Conservation (phyloP, 2,329 filamentous ascomycete species). For the Peltaster fructicola region DNA sequence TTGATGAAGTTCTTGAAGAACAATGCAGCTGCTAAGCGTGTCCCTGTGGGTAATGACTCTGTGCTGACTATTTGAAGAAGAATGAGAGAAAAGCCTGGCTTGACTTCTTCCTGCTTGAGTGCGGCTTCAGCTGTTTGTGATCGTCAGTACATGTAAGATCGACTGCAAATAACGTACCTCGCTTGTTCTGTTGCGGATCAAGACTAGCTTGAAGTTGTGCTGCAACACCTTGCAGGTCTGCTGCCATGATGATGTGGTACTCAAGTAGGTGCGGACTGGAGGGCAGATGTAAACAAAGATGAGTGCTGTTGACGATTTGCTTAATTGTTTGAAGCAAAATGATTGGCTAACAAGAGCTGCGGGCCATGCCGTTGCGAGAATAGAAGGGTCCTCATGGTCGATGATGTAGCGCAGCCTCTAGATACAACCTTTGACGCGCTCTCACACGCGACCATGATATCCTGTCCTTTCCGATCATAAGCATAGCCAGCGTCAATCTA, state of each 20-base stretch:
- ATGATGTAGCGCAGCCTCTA: too few relatives aligned
- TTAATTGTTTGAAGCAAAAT: too few relatives aligned
- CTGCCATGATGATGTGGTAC: constrained; percentile 38
- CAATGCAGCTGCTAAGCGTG: constrained; percentile 70
- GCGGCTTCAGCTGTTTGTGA: constrained; percentile 54
- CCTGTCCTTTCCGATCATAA: too few relatives aligned
- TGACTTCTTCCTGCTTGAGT: constrained; percentile 61
- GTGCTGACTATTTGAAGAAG: constrained; percentile 83
- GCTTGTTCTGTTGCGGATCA: constrained; percentile 70
- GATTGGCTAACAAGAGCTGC: too few relatives aligned
- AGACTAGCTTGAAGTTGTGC: constrained; percentile 81
- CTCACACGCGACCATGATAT: too few relatives aligned
- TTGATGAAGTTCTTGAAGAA: constrained; percentile 99
- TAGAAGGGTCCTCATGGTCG: too few relatives aligned
- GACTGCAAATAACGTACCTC: constrained; percentile 42
- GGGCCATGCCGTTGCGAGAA: too few relatives aligned
- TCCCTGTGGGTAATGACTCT: constrained; percentile 53
- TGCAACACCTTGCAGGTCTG: constrained; percentile 47
- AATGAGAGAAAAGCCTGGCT: constrained; percentile 67
- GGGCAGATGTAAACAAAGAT: too few relatives aligned
- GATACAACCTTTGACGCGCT: too few relatives aligned
- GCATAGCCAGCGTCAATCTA: too few relatives aligned
- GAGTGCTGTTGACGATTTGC: too few relatives aligned
- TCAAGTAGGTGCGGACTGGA: neutral
- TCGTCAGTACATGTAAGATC: constrained; percentile 2